Evolutionary conservation across 805 yeast genomes (phyloP).

Genomic region (Pichia manshurica): DNA sequence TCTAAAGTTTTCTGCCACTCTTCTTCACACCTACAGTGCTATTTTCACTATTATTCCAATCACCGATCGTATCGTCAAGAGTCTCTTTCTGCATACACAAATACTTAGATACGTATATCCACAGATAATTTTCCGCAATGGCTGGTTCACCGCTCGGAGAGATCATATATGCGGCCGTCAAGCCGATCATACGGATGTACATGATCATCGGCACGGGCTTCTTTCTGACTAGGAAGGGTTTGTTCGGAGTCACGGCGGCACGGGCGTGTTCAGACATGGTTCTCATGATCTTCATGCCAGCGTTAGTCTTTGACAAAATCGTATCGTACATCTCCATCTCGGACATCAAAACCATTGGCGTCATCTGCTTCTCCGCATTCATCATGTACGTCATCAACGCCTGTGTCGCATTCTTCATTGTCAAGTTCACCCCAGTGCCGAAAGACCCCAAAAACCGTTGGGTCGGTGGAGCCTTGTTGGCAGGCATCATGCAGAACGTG

Average conservation of each 20-base stretch:
- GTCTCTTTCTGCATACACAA: too few species aligned
- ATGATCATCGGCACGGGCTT: slow-evolving; percentile 66
- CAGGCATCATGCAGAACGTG: slow-evolving; percentile 69
- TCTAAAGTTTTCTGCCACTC: too few species aligned
- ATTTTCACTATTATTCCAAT: too few species aligned
- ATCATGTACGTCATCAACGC: slow-evolving; percentile 49
- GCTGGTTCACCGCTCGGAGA: slow-evolving; percentile 22
- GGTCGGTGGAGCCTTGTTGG: slow-evolving; percentile 66
- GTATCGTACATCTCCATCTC: slow-evolving; percentile 54
- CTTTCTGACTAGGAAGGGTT: slow-evolving; percentile 49
- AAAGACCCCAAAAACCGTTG: slow-evolving; percentile 39
- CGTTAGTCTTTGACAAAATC: slow-evolving; percentile 57
- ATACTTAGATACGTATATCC: too few species aligned
- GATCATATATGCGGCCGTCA: slow-evolving; percentile 46
- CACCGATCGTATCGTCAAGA: too few species aligned
- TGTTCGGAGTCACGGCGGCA: slow-evolving; percentile 57
- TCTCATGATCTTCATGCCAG: slow-evolving; percentile 58
- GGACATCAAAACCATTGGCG: slow-evolving; percentile 67
- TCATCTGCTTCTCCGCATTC: slow-evolving; percentile 48
- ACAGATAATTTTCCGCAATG: not conserved
- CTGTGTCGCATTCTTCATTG: slow-evolving; percentile 36
- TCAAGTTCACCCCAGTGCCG: slow-evolving; percentile 43
- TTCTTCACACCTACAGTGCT: too few species aligned
- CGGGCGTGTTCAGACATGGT: slow-evolving; percentile 60
- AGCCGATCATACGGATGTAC: slow-evolving; percentile 73